Evolutionary conservation across 768 basidiomycete genomes (phyloP).

Genomic region (Boletus coccyginus): DNA sequence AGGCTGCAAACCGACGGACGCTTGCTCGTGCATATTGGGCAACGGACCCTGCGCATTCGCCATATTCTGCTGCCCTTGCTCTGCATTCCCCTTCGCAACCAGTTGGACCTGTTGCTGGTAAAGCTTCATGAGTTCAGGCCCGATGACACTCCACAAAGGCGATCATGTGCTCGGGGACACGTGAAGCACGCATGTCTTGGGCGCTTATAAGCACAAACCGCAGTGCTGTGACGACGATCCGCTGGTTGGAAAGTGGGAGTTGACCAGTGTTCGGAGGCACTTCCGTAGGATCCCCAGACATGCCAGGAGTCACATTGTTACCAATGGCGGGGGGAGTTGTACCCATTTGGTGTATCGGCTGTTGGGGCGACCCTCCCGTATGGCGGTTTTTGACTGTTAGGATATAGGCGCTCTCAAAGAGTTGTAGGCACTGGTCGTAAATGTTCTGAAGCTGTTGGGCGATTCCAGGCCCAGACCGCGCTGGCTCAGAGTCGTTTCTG

Average conservation of each 20-base stretch:
- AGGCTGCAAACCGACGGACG: conserved; percentile 9
- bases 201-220: conserved; percentile 44
- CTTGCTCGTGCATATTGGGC: conserved; percentile 22
- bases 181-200: conserved; percentile 51
- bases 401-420: conserved; percentile 58
- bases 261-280: conserved; percentile 7
- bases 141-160: conserved; percentile 57
- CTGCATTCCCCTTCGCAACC: conserved; percentile 17
- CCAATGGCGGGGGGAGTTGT: conserved; percentile 3
- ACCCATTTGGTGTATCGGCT: conserved; percentile 13
- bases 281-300: conserved; percentile 20
- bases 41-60: conserved; percentile 17
- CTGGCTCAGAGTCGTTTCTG: conserved; percentile 56
- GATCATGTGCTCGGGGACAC: conserved; percentile 51
- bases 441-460: conserved; percentile 58
- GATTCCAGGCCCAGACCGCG: conserved; percentile 57
- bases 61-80: conserved; percentile 23
- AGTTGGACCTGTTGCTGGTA: conserved; percentile 27
- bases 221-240: conserved; percentile 43
- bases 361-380: conserved; percentile 8
- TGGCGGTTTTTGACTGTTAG: conserved; percentile 33
- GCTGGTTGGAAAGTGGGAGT: too few species aligned
- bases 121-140: conserved; percentile 20
- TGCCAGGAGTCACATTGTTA: conserved; percentile 8
- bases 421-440: conserved; percentile 55